These are phyloP conservation scores for Marchantia paleacea DNA, from an alignment of 225 moss, liverwort and hornwort genomes.

Conservation along the genomic window DNA sequence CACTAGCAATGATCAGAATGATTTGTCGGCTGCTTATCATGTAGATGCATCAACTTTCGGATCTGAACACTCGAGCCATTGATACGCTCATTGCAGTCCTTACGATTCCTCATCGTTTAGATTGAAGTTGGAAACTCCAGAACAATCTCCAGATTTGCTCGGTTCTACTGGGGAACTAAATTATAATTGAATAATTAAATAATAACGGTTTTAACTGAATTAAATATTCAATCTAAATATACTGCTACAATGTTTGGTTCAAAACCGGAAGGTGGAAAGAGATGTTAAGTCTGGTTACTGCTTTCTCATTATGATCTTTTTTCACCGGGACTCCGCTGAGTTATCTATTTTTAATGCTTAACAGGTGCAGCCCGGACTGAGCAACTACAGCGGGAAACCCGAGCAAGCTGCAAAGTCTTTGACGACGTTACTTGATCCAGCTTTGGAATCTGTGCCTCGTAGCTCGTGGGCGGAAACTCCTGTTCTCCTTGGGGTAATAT, in stretches of 20 bases:
- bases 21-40: too few species aligned
- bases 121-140: too few species aligned
- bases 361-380: conserved; percentile 81
- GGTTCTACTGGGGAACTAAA: too few species aligned
- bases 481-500: conserved; percentile 68
- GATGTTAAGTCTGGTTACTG: neutral
- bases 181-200: too few species aligned
- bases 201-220: too few species aligned
- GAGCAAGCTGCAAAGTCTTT: conserved; percentile 74
- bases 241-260: neutral
- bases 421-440: conserved; percentile 54
- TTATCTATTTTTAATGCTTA: conserved; percentile 39
- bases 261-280: neutral
- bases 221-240: too few species aligned
- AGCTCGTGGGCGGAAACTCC: conserved; percentile 66
- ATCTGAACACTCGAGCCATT: too few species aligned
- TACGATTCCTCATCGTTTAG: too few species aligned
- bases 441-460: conserved; percentile 63
- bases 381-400: conserved; percentile 71
- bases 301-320: neutral
- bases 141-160: too few species aligned
- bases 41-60: too few species aligned
- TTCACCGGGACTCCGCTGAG: neutral
- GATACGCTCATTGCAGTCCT: too few species aligned
- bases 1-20: too few species aligned